Percentiles rank a stretch among this genome's conserved stretches.
Evolutionary conservation across 1,284 basidiomycete genomes (phyloP).

Genomic region (Cutaneotrichosporon spelunceum): DNA sequence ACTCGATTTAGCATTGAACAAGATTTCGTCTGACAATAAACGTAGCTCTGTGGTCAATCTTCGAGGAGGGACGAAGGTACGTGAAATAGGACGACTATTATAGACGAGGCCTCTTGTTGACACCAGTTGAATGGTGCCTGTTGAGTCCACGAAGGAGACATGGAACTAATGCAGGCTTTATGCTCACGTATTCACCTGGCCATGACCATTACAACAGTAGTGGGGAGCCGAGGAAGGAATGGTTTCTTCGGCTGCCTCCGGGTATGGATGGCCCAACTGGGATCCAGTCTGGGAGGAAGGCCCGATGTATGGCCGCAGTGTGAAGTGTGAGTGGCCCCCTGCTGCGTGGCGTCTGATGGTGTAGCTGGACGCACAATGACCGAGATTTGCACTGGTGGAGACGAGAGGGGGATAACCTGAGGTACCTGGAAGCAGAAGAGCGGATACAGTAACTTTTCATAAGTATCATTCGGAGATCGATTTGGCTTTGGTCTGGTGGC

Average conservation of each 20-base stretch:
- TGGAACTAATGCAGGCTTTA: slow-evolving; percentile 10
- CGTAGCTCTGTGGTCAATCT: slow-evolving; percentile 12
- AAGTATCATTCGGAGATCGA: too few relatives aligned
- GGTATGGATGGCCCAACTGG: slow-evolving; percentile 34
- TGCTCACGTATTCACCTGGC: slow-evolving; percentile 34
- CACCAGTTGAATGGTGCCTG: not conserved
- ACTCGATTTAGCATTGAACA: slow-evolving; percentile 2
- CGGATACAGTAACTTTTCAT: too few relatives aligned
- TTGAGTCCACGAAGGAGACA: not conserved
- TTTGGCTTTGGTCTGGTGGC: too few relatives aligned
- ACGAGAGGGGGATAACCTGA: not conserved
- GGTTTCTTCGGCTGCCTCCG: slow-evolving; percentile 36
- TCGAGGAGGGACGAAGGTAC: slow-evolving; percentile 11
- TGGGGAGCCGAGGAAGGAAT: slow-evolving; percentile 34
- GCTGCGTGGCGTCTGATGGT: slow-evolving; percentile 1
- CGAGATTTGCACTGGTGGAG: slow-evolving; percentile 15
- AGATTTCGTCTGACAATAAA: not conserved
- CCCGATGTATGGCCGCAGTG: slow-evolving; percentile 30
- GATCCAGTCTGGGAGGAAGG: slow-evolving; percentile 38
- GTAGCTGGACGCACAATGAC: slow-evolving; percentile 26
- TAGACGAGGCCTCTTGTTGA: not conserved
- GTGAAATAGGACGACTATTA: not conserved
- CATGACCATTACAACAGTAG: slow-evolving; percentile 15
- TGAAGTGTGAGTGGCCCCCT: slow-evolving; percentile 32
- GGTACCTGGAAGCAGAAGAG: not conserved